A percentile compares a stretch with the other conserved stretches of the same genome.
Evolutionary conservation across 1,139 yeast genomes (phyloP).

Genomic region (Fermentozyma sake): DNA sequence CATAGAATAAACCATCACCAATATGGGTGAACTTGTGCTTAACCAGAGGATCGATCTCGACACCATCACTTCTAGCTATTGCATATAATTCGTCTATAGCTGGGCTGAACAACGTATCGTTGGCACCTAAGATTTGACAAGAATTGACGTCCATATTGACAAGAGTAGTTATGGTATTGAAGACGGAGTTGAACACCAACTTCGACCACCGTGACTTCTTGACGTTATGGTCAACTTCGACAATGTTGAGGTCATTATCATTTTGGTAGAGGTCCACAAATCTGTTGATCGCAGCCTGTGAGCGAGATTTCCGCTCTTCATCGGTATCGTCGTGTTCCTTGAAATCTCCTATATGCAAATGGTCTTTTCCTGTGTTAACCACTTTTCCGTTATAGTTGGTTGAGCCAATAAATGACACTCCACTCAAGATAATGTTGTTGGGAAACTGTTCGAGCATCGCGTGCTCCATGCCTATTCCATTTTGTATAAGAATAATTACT

Average conservation of each 20-base stretch:
- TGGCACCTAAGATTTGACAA: slow-evolving; percentile 50
- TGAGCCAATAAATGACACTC: slow-evolving; percentile 65
- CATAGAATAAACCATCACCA: slow-evolving; percentile 61
- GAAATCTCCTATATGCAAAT: slow-evolving; percentile 53
- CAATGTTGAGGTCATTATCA: slow-evolving; percentile 33
- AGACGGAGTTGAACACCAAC: slow-evolving; percentile 63
- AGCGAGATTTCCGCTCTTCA: slow-evolving; percentile 13
- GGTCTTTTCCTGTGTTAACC: slow-evolving; percentile 49
- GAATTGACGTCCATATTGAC: slow-evolving; percentile 53
- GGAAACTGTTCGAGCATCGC: slow-evolving; percentile 59
- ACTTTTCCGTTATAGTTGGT: slow-evolving; percentile 52
- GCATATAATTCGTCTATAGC: slow-evolving; percentile 63
- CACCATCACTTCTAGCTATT: slow-evolving; percentile 63
- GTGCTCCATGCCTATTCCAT: slow-evolving; percentile 70
- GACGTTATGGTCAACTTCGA: slow-evolving; percentile 43
- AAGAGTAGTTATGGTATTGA: slow-evolving; percentile 57
- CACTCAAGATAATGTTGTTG: slow-evolving; percentile 55
- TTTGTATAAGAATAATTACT: slow-evolving; percentile 40
- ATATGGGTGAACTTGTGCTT: slow-evolving; percentile 49
- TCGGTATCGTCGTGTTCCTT: slow-evolving; percentile 8
- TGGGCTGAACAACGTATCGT: slow-evolving; percentile 47
- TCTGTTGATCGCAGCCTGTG: slow-evolving; percentile 24
- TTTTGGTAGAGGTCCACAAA: slow-evolving; percentile 50
- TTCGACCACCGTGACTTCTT: slow-evolving; percentile 66
- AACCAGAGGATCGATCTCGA: slow-evolving; percentile 40